Conservation (phyloP, 371 early-diverging fungal genomes). For the Mucor velutinosus region DNA sequence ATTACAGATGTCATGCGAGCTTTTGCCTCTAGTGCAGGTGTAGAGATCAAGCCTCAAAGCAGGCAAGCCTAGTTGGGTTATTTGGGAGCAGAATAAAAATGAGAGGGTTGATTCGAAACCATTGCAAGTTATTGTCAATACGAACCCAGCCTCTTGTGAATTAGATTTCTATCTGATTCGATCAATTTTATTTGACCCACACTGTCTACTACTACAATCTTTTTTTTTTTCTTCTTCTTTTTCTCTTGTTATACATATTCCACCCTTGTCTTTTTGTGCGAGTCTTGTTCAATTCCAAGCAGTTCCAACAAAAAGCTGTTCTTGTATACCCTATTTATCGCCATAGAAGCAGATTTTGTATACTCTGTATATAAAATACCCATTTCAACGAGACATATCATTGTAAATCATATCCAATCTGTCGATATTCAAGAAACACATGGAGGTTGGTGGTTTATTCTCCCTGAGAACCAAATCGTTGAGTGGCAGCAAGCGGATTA, state of each 20-base stretch:
- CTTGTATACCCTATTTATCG: neutral
- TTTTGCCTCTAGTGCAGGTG: slow-evolving; percentile 39
- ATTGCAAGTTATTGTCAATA: neutral
- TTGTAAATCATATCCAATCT: neutral
- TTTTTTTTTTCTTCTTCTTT: slow-evolving; percentile 1
- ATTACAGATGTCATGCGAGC: slow-evolving; percentile 74
- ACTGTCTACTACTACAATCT: neutral
- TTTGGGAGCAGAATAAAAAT: too few relatives aligned
- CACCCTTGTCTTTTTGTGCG: neutral
- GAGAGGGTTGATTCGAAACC: neutral
- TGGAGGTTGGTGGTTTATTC: slow-evolving; percentile 19
- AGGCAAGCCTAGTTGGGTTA: neutral
- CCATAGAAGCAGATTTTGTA: neutral
- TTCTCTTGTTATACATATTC: neutral
- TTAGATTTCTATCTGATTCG: neutral
- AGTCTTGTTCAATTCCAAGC: neutral
- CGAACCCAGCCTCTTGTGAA: neutral
- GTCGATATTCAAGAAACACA: slow-evolving; percentile 3
- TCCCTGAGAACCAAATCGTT: slow-evolving; percentile 24
- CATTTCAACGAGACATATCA: neutral
- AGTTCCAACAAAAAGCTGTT: neutral
- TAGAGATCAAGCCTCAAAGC: slow-evolving; percentile 14
- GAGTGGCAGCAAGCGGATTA: slow-evolving; percentile 37
- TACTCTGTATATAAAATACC: neutral
- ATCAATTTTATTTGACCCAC: slow-evolving; percentile 2